These are phyloP conservation scores for Akanthomyces dipterigenus DNA, from an alignment of 2,329 filamentous ascomycete species.

Conservation along the genomic window DNA sequence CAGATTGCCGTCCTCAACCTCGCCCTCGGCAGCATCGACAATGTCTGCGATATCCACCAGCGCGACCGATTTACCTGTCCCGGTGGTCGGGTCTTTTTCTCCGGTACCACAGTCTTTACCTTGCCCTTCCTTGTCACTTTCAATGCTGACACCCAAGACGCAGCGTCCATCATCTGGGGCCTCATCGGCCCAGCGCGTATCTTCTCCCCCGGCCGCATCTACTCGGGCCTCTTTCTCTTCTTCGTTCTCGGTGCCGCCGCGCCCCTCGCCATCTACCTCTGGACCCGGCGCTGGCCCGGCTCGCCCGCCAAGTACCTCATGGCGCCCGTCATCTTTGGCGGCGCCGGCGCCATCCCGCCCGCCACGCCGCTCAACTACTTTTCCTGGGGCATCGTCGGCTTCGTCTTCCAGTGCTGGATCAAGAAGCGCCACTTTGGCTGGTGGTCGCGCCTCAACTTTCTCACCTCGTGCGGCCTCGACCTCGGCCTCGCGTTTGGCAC, in stretches of 20 bases:
- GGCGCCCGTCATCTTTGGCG: constrained; percentile 57
- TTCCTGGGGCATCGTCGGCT: constrained; percentile 65
- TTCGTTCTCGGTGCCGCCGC: constrained; percentile 49
- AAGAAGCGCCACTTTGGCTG: constrained; percentile 57
- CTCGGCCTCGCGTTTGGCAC: constrained; percentile 61
- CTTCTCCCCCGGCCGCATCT: constrained; percentile 57
- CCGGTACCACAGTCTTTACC: constrained; percentile 32
- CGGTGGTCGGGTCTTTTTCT: constrained; percentile 57
- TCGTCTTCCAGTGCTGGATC: constrained; percentile 63
- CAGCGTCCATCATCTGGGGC: constrained; percentile 61
- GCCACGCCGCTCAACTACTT: constrained; percentile 70
- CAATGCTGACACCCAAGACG: not conserved
- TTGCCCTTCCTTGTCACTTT: not conserved
- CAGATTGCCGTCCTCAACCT: constrained; percentile 60
- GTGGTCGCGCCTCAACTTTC: constrained; percentile 70
- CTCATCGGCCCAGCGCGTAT: constrained; percentile 57
- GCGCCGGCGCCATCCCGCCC: constrained; percentile 50
- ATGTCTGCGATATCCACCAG: constrained; percentile 54
- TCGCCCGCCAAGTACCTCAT: constrained; percentile 48
- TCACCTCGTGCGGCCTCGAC: constrained; percentile 64
- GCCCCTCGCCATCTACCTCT: constrained; percentile 46
- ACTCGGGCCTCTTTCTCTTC: constrained; percentile 53
- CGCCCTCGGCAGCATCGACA: constrained; percentile 52
- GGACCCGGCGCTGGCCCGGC: constrained; percentile 42
- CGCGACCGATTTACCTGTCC: constrained; percentile 56